Percentiles rank a stretch among this genome's conserved stretches.
Conservation (phyloP, 2,329 filamentous ascomycete genomes). For the Epichloe amarillans region DNA sequence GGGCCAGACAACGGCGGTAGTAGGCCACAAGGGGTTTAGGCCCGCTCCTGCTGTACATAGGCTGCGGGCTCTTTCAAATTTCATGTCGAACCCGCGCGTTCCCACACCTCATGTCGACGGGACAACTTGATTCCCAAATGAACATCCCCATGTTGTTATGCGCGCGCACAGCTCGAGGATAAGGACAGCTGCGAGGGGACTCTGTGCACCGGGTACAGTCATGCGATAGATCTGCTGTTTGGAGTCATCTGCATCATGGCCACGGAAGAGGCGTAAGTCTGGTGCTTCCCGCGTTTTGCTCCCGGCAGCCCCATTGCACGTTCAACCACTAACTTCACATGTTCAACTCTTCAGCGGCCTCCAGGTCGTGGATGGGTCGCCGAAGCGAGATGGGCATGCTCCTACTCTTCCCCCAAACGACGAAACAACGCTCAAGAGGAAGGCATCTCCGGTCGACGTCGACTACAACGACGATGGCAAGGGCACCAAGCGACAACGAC, state of each 20-base stretch:
- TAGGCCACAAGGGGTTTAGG: not conserved
- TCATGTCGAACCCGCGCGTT: no score
- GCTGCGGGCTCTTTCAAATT: no score
- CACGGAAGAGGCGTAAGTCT: conserved; percentile 5
- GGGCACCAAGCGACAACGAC: conserved; percentile 7
- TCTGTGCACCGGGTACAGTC: not conserved
- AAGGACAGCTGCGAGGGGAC: not conserved
- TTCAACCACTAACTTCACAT: not conserved
- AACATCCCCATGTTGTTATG: not conserved
- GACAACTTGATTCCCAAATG: not conserved
- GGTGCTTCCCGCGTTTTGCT: not conserved
- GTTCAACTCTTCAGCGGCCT: not conserved
- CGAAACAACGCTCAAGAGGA: conserved; percentile 16
- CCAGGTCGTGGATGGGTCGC: not conserved
- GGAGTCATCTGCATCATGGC: conserved; percentile 4
- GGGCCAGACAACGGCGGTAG: not conserved
- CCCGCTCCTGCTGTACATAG: not conserved
- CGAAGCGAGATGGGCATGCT: not conserved
- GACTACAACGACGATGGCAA: conserved; percentile 12
- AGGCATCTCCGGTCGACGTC: conserved; percentile 12
- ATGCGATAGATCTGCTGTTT: not conserved
- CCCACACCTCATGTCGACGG: not conserved
- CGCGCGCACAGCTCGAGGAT: not conserved
- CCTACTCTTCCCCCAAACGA: not conserved
- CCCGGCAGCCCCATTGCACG: not conserved